phyloP scores from a whole-genome alignment of 179 eudicot species.

The Heliamphora pulchella region DNA sequence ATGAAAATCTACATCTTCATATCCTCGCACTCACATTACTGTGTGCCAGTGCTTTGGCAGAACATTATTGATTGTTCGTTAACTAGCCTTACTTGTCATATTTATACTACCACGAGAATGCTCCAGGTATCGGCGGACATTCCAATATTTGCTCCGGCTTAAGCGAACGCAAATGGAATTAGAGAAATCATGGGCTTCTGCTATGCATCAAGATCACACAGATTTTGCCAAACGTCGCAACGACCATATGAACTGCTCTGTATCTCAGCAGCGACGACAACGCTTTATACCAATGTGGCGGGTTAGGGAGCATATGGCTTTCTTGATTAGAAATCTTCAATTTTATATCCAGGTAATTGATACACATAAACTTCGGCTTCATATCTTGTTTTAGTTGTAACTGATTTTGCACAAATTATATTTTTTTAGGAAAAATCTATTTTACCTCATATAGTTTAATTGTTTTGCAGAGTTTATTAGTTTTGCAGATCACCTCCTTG shows the following conservation, averaged over 20 bases:
- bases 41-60: background rate
- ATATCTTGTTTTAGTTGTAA: background rate
- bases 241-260: conserved; percentile 39
- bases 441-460: too few relatives aligned
- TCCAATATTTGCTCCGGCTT: conserved; percentile 86
- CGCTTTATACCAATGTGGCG: conserved; percentile 94
- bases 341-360: conserved; percentile 83
- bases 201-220: conserved; percentile 88
- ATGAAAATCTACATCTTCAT: background rate
- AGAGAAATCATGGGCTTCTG: conserved; percentile 98
- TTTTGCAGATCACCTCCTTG: too few relatives aligned
- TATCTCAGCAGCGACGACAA: conserved; percentile 65
- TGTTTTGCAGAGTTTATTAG: too few relatives aligned
- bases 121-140: conserved; percentile 74
- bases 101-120: conserved; percentile 1
- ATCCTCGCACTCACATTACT: background rate
- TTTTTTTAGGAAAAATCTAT: too few relatives aligned
- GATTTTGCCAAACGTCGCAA: conserved; percentile 70
- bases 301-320: conserved; percentile 97
- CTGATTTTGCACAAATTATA: background rate
- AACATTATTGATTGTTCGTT: background rate
- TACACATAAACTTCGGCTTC: background rate
- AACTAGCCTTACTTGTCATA: background rate
- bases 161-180: conserved; percentile 98
- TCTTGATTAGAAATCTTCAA: conserved; percentile 91